Evolutionary conservation across 768 basidiomycete species (phyloP), one percentile per base, ranked within the genome.

Genomic region (Tricholoma matsutake): DNA sequence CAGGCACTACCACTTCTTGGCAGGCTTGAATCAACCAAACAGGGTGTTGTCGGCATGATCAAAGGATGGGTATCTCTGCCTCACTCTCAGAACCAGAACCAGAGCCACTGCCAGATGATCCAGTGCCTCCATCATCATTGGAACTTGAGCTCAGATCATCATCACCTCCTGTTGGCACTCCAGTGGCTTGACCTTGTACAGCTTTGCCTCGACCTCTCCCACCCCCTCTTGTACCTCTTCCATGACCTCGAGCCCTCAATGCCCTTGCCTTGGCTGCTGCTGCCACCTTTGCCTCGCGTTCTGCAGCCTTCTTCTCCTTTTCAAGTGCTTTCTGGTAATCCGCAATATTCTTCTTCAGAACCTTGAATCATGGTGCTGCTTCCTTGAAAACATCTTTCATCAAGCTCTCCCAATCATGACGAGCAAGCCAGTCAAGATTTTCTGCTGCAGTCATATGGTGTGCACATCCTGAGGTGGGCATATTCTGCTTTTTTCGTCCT

Each of bases 381-480:
- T 57, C 57, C 53, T 61, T 61, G 31, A 54, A 31, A 13, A 64
- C 14, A 9, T 45, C 61, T 32, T 52, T 59, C 43, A 51, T 34
- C 31, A 34, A 6, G 18, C 49, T 56, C 54, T 54, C 39, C 60
- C 54, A 54, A 34, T 61, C 57, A 41, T 57, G 11, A 14, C 14
- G 18, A 29, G 60, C 57, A 28, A 64, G 39, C 28, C 34, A 52
- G 43, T 64, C 61, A 6, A 62, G 51, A 22, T 35, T 64, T 51
- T 58, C 61, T 31, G 51, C 49, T 16, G 25, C 49, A 31, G 63
- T 64, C 52, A 64, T 39, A 39, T 58, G 53, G 6, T 61, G n/a
- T 10, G 63, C 56, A 13, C 16, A 11, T 54, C 52, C 52, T 52
- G 20, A 52, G 51, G 51, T 52, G 22, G 51, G 51, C 51, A 25